Conservation (phyloP, 768 basidiomycete genomes). For the Phaeotremella fagi region DNA sequence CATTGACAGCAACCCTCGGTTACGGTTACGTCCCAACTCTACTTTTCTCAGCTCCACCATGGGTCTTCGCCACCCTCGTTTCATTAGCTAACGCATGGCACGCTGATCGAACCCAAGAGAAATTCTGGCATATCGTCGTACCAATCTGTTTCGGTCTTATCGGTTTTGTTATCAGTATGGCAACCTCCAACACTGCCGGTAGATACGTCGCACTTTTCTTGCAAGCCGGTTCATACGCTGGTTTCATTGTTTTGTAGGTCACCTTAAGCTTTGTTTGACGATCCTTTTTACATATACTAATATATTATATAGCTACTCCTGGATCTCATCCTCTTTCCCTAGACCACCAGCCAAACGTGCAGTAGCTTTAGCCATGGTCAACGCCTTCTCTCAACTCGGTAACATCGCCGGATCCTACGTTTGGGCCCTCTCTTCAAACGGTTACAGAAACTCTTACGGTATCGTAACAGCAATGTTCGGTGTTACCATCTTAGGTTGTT, state of each 20-base stretch:
- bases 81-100: slow-evolving; percentile 56
- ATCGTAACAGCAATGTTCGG: slow-evolving; percentile 64
- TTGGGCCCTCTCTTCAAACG: slow-evolving; percentile 25
- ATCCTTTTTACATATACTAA: slow-evolving; percentile 58
- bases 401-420: slow-evolving; percentile 78
- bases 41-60: slow-evolving; percentile 70
- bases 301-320: slow-evolving; percentile 57
- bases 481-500: slow-evolving; percentile 54
- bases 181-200: slow-evolving; percentile 36
- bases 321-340: slow-evolving; percentile 61
- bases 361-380: slow-evolving; percentile 76
- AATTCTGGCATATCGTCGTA: slow-evolving; percentile 64
- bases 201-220: slow-evolving; percentile 46
- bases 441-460: slow-evolving; percentile 56
- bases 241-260: slow-evolving; percentile 33
- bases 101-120: slow-evolving; percentile 67
- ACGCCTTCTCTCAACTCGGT: slow-evolving; percentile 74
- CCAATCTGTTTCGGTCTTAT: slow-evolving; percentile 55
- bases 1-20: slow-evolving; percentile 63
- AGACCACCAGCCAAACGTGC: slow-evolving; percentile 82
- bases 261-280: slow-evolving; percentile 49
- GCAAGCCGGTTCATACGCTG: slow-evolving; percentile 59
- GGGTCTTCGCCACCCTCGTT: slow-evolving; percentile 50
- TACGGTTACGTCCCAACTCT: slow-evolving; percentile 60
- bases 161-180: slow-evolving; percentile 51